These are phyloP conservation scores for Arctium minus DNA, from an alignment of 129 eudicot species.

Conservation along the genomic window DNA sequence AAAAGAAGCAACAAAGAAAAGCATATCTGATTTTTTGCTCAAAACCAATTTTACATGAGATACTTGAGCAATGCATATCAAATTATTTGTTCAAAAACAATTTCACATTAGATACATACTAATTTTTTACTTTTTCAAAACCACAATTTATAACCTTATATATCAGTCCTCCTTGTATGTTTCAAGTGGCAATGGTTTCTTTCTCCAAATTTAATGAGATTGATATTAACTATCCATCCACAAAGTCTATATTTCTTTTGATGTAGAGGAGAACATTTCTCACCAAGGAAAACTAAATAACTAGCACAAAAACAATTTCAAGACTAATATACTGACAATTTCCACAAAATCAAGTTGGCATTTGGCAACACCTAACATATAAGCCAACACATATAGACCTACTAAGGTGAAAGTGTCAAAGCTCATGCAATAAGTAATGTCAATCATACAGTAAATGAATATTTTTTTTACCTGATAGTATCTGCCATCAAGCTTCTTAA, in stretches of 20 bases:
- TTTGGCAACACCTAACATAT: background rate
- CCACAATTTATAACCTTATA: background rate
- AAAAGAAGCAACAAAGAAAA: background rate
- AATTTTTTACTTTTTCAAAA: background rate
- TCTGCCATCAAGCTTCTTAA: constrained; percentile 88
- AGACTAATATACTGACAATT: background rate
- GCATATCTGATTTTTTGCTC: background rate
- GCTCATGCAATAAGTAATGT: background rate
- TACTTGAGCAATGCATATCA: background rate
- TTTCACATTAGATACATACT: no score
- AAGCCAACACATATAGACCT: background rate
- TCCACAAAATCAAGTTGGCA: background rate
- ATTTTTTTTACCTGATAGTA: constrained; percentile 54
- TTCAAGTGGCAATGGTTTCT: background rate
- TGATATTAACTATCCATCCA: background rate
- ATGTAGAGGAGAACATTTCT: background rate
- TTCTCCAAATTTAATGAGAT: background rate
- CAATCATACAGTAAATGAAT: background rate
- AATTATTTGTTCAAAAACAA: background rate
- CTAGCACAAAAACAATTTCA: background rate
- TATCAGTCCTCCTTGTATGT: background rate
- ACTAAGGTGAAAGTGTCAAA: background rate
- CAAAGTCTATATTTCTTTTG: background rate
- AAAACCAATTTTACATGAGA: background rate
- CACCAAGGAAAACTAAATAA: background rate